phyloP scores from a whole-genome alignment of 371 early-diverging fungal species.

The Mortierella sp. region DNA sequence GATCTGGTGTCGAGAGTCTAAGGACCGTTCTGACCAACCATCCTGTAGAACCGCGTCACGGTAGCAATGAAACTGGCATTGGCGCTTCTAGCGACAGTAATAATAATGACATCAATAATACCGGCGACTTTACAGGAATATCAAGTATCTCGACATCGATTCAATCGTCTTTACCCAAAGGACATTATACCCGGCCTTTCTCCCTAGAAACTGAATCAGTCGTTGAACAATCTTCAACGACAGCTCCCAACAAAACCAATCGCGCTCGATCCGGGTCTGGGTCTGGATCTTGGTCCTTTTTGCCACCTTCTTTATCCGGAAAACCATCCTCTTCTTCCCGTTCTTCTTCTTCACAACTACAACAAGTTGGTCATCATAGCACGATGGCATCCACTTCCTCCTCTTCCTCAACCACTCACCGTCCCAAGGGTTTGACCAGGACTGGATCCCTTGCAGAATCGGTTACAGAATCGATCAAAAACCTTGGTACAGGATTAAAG shows the following conservation, averaged over 20 bases:
- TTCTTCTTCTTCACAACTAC: constrained; percentile 4
- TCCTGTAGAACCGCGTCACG: constrained; percentile 6
- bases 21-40: constrained; percentile 36
- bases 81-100: constrained; percentile 2
- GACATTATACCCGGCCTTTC: too few species aligned
- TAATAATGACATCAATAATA: too few species aligned
- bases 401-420: background rate
- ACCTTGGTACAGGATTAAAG: constrained; percentile 23
- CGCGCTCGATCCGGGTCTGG: constrained; percentile 1
- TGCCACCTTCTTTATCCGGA: constrained; percentile 22
- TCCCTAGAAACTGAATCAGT: too few species aligned
- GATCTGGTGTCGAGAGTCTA: constrained; percentile 48
- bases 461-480: constrained; percentile 48
- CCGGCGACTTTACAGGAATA: too few species aligned
- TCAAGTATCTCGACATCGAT: too few species aligned
- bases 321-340: too few species aligned
- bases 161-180: too few species aligned
- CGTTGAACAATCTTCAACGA: background rate
- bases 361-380: constrained; percentile 7
- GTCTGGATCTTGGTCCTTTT: constrained; percentile 17
- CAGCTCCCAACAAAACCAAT: background rate
- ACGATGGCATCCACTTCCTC: background rate
- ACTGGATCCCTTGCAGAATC: constrained; percentile 30
- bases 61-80: constrained; percentile 1
- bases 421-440: background rate